Conservation (phyloP, 441 rosid species). For the Rhodomyrtus psidioides region DNA sequence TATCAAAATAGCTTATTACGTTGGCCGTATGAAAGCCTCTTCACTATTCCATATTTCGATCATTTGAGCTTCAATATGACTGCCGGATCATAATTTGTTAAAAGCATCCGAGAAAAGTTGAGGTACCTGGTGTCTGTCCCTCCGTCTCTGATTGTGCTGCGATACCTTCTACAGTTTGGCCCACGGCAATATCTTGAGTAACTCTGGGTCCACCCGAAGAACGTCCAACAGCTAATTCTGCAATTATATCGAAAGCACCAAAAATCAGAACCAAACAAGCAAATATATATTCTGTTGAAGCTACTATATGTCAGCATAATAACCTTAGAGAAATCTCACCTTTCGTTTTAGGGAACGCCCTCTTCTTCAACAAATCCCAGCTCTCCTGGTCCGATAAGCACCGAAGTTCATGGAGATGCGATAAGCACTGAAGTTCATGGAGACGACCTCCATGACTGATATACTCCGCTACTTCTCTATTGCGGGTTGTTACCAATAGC, state of each 20-base stretch:
- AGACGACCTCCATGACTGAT: not conserved
- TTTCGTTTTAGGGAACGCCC: too few relatives aligned
- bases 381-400: too few relatives aligned
- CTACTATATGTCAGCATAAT: too few relatives aligned
- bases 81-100: not conserved
- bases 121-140: not conserved
- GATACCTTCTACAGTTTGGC: not conserved
- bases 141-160: too few relatives aligned
- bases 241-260: accelerated
- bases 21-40: not conserved
- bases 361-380: too few relatives aligned
- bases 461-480: not conserved
- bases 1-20: accelerated
- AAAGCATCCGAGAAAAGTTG: not conserved
- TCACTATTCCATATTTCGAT: not conserved
- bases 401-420: too few relatives aligned
- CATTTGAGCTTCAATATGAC: not conserved
- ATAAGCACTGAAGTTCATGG: too few relatives aligned
- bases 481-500: not conserved
- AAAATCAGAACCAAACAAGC: not conserved
- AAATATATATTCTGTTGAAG: too few relatives aligned
- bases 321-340: too few relatives aligned
- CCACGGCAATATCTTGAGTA: not conserved
- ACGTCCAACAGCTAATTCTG: accelerated
- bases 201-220: accelerated